Evolutionary conservation across 345 rosid genomes (phyloP).

Genomic region (Populus euphratica): DNA sequence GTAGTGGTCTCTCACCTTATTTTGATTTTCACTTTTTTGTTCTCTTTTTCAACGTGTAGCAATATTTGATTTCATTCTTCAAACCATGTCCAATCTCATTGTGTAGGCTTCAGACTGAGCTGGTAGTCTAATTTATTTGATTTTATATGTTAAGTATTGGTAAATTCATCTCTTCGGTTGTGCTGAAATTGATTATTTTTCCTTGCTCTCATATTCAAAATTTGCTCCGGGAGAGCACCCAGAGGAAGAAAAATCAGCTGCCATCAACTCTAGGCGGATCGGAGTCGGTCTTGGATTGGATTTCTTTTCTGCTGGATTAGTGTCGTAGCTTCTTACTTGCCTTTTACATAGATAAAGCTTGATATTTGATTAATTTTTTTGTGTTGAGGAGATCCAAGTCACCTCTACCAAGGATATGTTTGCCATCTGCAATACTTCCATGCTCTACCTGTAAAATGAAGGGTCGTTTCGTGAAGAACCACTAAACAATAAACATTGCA

Average conservation of each 20-base stretch:
- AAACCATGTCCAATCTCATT: background rate
- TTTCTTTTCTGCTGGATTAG: background rate
- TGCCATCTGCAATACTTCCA: background rate
- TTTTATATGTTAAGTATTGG: background rate
- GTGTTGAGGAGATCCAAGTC: background rate
- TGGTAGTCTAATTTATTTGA: constrained; percentile 2
- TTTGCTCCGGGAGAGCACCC: too few relatives aligned
- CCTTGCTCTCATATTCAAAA: background rate
- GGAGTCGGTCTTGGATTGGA: too few relatives aligned
- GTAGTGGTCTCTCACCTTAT: background rate
- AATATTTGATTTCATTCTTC: constrained; percentile 1
- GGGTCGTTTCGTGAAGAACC: background rate
- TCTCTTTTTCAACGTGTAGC: background rate
- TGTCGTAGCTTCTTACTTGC: background rate
- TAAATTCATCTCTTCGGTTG: background rate
- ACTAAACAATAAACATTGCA: background rate
- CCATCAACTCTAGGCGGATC: too few relatives aligned
- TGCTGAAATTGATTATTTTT: background rate
- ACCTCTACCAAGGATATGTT: background rate
- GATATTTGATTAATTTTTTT: too few relatives aligned
- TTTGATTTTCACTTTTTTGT: background rate
- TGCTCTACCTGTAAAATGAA: background rate
- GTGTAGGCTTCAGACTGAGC: constrained; percentile 1
- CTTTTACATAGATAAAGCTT: background rate
- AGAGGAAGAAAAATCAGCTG: too few relatives aligned